Evolutionary conservation across 1,139 yeast species (phyloP), one percentile per base, ranked within the genome.

Genomic region (Saccharomycopsis hybrid): DNA sequence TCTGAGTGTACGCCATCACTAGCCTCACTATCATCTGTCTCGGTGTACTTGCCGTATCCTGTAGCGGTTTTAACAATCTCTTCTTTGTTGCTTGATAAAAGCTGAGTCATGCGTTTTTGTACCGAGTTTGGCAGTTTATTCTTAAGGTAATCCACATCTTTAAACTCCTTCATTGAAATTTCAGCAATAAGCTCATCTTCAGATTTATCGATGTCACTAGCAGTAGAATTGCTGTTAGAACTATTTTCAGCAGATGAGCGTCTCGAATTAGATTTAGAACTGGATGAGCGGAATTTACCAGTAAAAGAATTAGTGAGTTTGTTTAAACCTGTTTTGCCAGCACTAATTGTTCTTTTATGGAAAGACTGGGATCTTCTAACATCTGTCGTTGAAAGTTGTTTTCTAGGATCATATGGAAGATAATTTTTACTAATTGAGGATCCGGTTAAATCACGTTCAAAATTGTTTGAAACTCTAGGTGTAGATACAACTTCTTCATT

Each of bases 1-100:
- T n/a, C 24, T 36, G 25, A 18, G 18, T 18, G 18, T 18, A 18
- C 18, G 18, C 18, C 18, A 18, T 18, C 18, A 18, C 18, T 18
- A 18, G 18, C 18, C 18, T 18, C 18, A 18, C 18, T 18, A 18
- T 18, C 18, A 18, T 18, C 18, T 18, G 18, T 18, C 11, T 77
- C 85, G 0, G 89, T 82, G 60, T 74, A 84, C 58, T 77, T 77
- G 2, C 95, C 95, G 61, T 86, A 86, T 0, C 95, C 95, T 13
- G 69, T 66, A 0, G 95, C 95, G 0, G 89, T 80, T 58, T 76
- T 79, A 25, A 70, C 62, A 0, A 75, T 68, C 9, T 76, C 71
- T 1, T 76, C 73, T 36, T 73, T 73, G 25, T 66, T 60, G 50
- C 64, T 68, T 55, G 67, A 73, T 55, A 85, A 67, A 40, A 84